Base-by-base conservation (phyloP, 192 early-diverging fungal species). In the Entrophospora sp. region DNA sequence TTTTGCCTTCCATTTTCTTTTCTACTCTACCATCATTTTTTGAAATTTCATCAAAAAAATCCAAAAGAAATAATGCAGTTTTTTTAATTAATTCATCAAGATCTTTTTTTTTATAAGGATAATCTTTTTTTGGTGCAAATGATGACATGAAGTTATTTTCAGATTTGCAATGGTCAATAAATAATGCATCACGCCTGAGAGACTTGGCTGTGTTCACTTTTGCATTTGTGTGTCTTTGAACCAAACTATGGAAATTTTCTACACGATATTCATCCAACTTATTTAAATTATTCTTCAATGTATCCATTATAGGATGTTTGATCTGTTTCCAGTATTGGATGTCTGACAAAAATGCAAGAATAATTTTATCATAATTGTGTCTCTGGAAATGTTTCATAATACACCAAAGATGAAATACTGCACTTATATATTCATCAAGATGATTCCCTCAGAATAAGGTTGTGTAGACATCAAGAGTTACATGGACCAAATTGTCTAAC, bases 311-410 rank as follows among this genome's bases (percentile, higher is more conserved):
- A 25, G 56, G 34, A 58, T 58, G 35, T 38, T 25, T 6, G 16
- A 16, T 58, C 4, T 24, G 6, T 8, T 58, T 44, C 24, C 9
- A 61, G n/a, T 30, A 42, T n/a, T 31, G 4, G n/a, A 43, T 18
- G 14, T 61, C 58, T 13, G 24, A 61, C n/a, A 61, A 24, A 40
- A 61, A 61, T 4, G 16, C 24, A 40, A 55, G 30, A 16, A 44
- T 18, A 14, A 44, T 44, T 42, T 61, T 61, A 44, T 61, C 27
- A 61, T 61, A 61, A 7, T 61, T 61, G n/a, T 44, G 20, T 5
- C 24, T 3, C 16, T 43, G 13, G 8, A 61, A 61, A 30, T 25
- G 30, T 43, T 8, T 44, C 5, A 43, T 30, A 12, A 43, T 10
- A 43, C 8, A 20, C 13, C 38, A 60, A 10, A 43, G 16, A 25